Evolutionary conservation across 2,329 filamentous ascomycete species (phyloP).

Genomic region (Trichoderma koningiopsis): DNA sequence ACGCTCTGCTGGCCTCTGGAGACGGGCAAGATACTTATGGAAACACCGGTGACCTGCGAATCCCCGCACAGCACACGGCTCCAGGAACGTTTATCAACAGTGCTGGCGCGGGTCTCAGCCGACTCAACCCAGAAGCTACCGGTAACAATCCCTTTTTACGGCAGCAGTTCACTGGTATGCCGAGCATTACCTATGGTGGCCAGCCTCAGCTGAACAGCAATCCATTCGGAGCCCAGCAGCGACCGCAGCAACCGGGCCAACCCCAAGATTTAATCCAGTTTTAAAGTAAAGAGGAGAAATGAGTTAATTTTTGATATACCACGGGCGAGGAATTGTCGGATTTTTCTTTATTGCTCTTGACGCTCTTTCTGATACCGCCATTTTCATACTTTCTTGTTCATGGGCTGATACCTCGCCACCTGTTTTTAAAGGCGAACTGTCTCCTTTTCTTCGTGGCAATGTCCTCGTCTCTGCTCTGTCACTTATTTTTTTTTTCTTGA

Average conservation of each 20-base stretch:
- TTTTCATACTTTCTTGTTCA: slow-evolving; percentile 1
- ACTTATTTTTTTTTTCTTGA: slow-evolving; percentile 13
- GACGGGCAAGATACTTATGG: slow-evolving; percentile 97
- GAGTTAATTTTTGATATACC: slow-evolving; percentile 12
- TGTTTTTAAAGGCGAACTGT: slow-evolving; percentile 9
- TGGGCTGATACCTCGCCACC: slow-evolving; percentile 9
- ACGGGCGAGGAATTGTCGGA: not conserved
- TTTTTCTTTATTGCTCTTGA: slow-evolving; percentile 3
- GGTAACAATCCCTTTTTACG: slow-evolving; percentile 89
- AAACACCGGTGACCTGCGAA: slow-evolving; percentile 93
- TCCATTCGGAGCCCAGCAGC: slow-evolving; percentile 56
- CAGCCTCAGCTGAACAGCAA: slow-evolving; percentile 55
- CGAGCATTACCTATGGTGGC: slow-evolving; percentile 56
- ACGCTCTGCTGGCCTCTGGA: slow-evolving; percentile 79
- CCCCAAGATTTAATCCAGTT: slow-evolving; percentile 66
- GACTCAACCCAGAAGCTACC: slow-evolving; percentile 69
- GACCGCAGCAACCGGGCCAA: slow-evolving; percentile 53
- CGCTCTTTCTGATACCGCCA: slow-evolving; percentile 21
- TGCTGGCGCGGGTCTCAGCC: slow-evolving; percentile 76
- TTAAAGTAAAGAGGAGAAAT: slow-evolving; percentile 39
- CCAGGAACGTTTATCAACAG: slow-evolving; percentile 97
- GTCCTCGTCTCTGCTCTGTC: slow-evolving; percentile 2
- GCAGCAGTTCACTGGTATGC: slow-evolving; percentile 80
- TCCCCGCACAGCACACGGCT: slow-evolving; percentile 93
- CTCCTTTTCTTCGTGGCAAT: slow-evolving; percentile 9